phyloP scores from a whole-genome alignment of 2,329 filamentous ascomycete species.

The Chrysosphaeria jannelii region DNA sequence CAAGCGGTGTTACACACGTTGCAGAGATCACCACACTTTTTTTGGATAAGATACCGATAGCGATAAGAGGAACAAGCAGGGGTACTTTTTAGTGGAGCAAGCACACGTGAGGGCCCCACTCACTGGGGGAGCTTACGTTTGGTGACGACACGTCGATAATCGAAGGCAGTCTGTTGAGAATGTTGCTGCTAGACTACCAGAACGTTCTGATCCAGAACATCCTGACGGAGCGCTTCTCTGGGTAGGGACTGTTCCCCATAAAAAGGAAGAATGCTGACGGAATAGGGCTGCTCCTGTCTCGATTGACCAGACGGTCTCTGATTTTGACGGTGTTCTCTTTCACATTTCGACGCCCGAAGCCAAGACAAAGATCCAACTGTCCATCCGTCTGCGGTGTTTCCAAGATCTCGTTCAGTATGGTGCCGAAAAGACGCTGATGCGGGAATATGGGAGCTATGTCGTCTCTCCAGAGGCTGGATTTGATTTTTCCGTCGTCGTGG shows the following conservation, averaged over 20 bases:
- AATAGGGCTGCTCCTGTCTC: slow-evolving; percentile 50
- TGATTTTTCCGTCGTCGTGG: slow-evolving; percentile 80
- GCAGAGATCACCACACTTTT: too few species aligned
- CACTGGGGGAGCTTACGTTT: too few species aligned
- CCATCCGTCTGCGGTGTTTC: slow-evolving; percentile 85
- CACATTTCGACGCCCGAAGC: slow-evolving; percentile 88
- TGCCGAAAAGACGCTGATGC: slow-evolving; percentile 65
- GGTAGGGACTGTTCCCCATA: slow-evolving; percentile 18
- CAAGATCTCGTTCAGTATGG: slow-evolving; percentile 78
- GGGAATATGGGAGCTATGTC: slow-evolving; percentile 86
- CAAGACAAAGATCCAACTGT: slow-evolving; percentile 84
- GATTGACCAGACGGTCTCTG: slow-evolving; percentile 94
- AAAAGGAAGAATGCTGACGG: slow-evolving; percentile 1
- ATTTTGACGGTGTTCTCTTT: slow-evolving; percentile 97
- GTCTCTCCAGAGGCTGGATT: slow-evolving; percentile 68
- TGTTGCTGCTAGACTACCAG: slow-evolving; percentile 95
- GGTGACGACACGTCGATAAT: too few species aligned
- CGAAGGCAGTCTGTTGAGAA: too few species aligned
- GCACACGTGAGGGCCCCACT: too few species aligned
- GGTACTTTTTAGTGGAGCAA: too few species aligned
- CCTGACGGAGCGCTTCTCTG: slow-evolving; percentile 77
- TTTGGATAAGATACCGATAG: too few species aligned
- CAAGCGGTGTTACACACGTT: too few species aligned
- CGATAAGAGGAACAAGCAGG: too few species aligned
- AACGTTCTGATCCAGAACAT: slow-evolving; percentile 94